These are phyloP conservation scores for Leccinum uliginosum DNA, from an alignment of 768 basidiomycete genomes.

Conservation along the genomic window DNA sequence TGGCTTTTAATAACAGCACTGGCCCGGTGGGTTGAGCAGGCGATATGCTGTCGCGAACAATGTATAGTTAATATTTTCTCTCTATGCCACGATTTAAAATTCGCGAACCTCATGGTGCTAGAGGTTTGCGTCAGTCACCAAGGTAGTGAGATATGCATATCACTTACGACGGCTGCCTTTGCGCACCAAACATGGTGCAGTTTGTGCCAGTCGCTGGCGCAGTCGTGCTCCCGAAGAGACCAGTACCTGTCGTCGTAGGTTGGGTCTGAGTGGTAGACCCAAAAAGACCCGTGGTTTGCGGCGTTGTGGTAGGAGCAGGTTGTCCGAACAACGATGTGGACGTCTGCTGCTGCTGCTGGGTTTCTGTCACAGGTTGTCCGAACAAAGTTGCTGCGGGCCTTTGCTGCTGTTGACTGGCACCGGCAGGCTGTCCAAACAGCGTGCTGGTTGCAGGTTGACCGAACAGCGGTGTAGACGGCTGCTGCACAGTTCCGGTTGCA, in stretches of 20 bases:
- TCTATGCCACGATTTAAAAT: background rate
- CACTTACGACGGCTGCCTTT: constrained; percentile 32
- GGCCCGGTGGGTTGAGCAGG: constrained; percentile 28
- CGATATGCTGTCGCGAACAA: constrained; percentile 21
- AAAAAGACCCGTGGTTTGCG: constrained; percentile 18
- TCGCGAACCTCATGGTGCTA: constrained; percentile 27
- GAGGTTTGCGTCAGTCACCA: background rate
- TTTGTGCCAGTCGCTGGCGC: constrained; percentile 2
- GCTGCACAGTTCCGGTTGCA: constrained; percentile 24
- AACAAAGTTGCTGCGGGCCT: constrained; percentile 25
- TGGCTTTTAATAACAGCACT: constrained; percentile 40
- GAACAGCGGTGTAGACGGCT: constrained; percentile 30
- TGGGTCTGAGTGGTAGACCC: constrained; percentile 19
- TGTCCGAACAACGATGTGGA: constrained; percentile 37
- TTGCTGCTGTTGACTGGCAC: constrained; percentile 23
- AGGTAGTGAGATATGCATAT: background rate
- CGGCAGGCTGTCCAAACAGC: constrained; percentile 37
- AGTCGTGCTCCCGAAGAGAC: constrained; percentile 27
- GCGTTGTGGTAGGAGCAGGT: constrained; percentile 15
- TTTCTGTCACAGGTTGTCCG: constrained; percentile 28
- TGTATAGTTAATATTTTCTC: background rate
- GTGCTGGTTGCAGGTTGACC: constrained; percentile 29
- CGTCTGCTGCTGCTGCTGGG: constrained; percentile 32
- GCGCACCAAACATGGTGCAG: constrained; percentile 24
- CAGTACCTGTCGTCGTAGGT: constrained; percentile 7